Percentiles rank a stretch among this genome's conserved stretches.
Conservation (phyloP, 805 yeast species). For the Saturnispora quitensis region DNA sequence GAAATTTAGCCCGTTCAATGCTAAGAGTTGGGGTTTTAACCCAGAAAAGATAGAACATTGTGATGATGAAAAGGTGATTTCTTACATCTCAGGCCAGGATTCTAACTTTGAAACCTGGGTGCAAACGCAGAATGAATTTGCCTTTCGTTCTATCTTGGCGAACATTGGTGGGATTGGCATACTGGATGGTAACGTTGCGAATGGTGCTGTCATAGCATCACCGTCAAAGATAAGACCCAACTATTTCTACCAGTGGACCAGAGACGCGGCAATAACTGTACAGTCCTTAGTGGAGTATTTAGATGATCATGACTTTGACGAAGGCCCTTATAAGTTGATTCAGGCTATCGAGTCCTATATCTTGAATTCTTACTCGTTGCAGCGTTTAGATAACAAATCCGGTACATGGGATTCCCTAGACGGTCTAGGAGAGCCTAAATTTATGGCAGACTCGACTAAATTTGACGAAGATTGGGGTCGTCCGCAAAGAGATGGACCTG, state of each 20-base stretch:
- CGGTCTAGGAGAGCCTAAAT: conserved; percentile 90
- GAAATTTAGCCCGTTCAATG: background rate
- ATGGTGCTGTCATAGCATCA: conserved; percentile 78
- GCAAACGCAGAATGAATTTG: conserved; percentile 29
- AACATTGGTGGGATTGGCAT: conserved; percentile 47
- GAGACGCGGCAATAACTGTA: conserved; percentile 82
- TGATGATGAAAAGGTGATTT: background rate
- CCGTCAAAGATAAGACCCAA: conserved; percentile 67
- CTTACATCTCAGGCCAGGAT: background rate
- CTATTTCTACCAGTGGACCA: conserved; percentile 83
- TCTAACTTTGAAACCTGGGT: conserved; percentile 43
- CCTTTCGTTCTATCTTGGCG: conserved; percentile 39
- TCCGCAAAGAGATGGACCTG: conserved; percentile 95
- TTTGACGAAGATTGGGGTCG: conserved; percentile 78
- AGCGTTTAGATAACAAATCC: conserved; percentile 57
- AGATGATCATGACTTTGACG: conserved; percentile 31
- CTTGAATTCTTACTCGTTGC: conserved; percentile 47
- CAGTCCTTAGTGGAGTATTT: conserved; percentile 51
- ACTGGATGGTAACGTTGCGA: conserved; percentile 32
- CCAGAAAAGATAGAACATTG: background rate
- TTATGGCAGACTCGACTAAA: conserved; percentile 52
- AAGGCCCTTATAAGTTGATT: conserved; percentile 13
- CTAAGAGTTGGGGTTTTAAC: background rate
- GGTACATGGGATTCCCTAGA: conserved; percentile 46
- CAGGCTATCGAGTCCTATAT: conserved; percentile 50